A percentile compares a stretch with the other conserved stretches of the same genome.
These are phyloP conservation scores for Paramecium caudatum DNA, from an alignment of 73 alveolate species.

Conservation along the genomic window DNA sequence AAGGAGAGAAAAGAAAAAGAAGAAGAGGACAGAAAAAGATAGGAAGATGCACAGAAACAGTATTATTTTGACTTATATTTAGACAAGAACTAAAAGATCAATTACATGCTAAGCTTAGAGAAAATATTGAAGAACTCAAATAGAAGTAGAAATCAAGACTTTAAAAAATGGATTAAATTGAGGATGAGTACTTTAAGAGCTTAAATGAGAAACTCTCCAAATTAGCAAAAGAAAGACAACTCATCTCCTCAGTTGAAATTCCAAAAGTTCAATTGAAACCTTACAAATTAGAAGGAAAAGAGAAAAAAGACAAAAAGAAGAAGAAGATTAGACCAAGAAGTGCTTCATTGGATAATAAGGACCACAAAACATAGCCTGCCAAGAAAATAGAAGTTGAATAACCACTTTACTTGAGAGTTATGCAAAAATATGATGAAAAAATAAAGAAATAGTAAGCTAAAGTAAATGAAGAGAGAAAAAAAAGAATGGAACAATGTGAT, in stretches of 20 bases:
- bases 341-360: neutral
- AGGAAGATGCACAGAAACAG: conserved; percentile 38
- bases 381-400: conserved; percentile 48
- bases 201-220: conserved; percentile 48
- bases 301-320: conserved; percentile 5
- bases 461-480: conserved; percentile 11
- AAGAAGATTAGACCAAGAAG: conserved; percentile 3
- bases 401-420: conserved; percentile 49
- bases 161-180: conserved; percentile 47
- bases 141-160: neutral
- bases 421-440: conserved; percentile 37
- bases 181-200: conserved; percentile 46
- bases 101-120: conserved; percentile 19
- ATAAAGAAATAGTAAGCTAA: neutral
- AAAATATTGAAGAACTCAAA: conserved; percentile 28
- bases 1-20: neutral
- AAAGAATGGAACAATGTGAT: neutral
- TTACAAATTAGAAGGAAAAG: neutral
- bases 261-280: conserved; percentile 46
- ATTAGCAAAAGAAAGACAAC: conserved; percentile 19
- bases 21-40: conserved; percentile 1
- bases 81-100: conserved; percentile 18
- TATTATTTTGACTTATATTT: neutral
- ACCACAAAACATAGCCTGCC: neutral
- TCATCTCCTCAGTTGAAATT: neutral